Base-by-base conservation (phyloP, 768 basidiomycete species). In the Melanogaster broomeanus region DNA sequence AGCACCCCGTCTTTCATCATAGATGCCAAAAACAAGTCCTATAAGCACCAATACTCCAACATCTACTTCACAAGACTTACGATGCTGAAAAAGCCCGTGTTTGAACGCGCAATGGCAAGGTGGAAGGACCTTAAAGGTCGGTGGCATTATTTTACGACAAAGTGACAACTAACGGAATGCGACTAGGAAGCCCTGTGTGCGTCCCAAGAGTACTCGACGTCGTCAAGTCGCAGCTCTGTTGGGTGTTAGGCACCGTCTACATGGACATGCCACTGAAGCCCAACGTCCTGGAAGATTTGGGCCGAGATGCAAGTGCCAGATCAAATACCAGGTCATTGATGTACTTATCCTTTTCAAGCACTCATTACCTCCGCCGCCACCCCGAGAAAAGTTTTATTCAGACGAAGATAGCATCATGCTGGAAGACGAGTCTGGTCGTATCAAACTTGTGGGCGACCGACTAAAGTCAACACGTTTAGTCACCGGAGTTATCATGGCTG, bases 261-360 rank as follows among this genome's bases (percentile, higher is more conserved):
- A 88, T 98, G 85, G 94, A 99, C 53, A 99, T 99, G 97, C 92
- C 94, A 9, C 77, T 98, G 45, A 99, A 99, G 64, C 96, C 96
- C 0, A 98, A 98, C 63, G 90, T 99, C n/a, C 79, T 99, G 55
- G 89, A 93, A 61, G 97, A 99, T 57, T 82, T 98, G 57, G 93
- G 87, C 21, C 80, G 90, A 67, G 94, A 99, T 61, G 97, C 98
- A 63, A 59, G 91, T 77, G 19, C n/a, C 19, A 42, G 48, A 46
- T 38, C 42, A 45, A 19, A 54, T 56, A 37, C 15, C 22, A 21
- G 24, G 4, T 33, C 28, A 13, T 53, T 50, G 48, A 42, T 48
- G 46, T 28, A 38, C 45, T 49, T 46, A 56, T 28, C 2, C 40
- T 44, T 11, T 43, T 52, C 37, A 64, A 98, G 96, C 90, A 91